Conservation (phyloP, 352 stramenopile species). For the Phytophthora palmivora region DNA sequence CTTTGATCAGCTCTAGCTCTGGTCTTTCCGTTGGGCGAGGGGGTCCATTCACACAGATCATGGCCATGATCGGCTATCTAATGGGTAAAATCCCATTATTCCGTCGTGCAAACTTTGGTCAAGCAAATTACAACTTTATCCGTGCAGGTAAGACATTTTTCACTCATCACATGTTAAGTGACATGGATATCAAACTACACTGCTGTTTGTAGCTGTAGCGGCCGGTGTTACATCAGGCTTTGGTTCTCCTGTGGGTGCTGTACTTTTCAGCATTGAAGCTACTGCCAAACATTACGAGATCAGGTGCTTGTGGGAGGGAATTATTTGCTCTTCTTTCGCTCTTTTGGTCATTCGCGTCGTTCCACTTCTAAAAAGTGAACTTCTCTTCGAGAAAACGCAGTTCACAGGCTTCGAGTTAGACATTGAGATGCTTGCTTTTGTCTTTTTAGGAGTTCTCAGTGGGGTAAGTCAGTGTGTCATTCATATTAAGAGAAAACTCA, state of each 20-base stretch:
- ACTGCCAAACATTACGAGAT: conserved; percentile 87
- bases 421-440: conserved; percentile 80
- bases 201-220: conserved; percentile 58
- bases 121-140: conserved; percentile 79
- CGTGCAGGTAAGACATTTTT: conserved; percentile 49
- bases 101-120: conserved; percentile 71
- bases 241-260: conserved; percentile 73
- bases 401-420: conserved; percentile 86
- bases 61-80: conserved; percentile 77
- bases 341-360: conserved; percentile 82
- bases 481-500: too few species aligned
- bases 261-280: conserved; percentile 88
- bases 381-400: conserved; percentile 83
- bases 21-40: conserved; percentile 76
- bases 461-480: conserved; percentile 42
- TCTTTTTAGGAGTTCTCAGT: conserved; percentile 70
- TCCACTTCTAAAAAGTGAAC: conserved; percentile 74
- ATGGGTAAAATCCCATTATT: conserved; percentile 76
- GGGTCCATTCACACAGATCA: conserved; percentile 82
- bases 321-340: conserved; percentile 84
- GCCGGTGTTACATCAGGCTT: conserved; percentile 85
- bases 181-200: neutral
- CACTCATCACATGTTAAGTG: neutral
- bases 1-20: conserved; percentile 69
- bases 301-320: conserved; percentile 85